Conservation (phyloP, 1,284 basidiomycete genomes). For the Trametes hirsuta region DNA sequence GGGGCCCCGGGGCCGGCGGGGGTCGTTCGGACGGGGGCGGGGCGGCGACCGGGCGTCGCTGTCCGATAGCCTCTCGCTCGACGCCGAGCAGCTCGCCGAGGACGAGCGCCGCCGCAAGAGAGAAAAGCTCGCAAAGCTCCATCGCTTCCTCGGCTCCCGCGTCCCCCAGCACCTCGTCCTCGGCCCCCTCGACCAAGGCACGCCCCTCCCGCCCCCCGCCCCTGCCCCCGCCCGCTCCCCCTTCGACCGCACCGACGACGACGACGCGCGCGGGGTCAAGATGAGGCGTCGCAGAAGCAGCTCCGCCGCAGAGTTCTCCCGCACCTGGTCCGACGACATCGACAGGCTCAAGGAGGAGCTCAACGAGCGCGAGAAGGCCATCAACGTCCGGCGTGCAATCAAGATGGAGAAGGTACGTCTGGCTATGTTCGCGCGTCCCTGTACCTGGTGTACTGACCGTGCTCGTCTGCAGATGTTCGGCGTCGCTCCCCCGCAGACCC, state of each 20-base stretch:
- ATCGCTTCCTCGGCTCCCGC: conserved; percentile 78
- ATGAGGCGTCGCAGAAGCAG: conserved; percentile 57
- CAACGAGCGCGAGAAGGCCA: conserved; percentile 69
- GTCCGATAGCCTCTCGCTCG: conserved; percentile 52
- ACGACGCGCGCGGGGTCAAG: conserved; percentile 42
- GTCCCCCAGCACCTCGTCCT: conserved; percentile 72
- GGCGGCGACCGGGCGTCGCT: conserved; percentile 44
- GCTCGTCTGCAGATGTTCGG: conserved; percentile 66
- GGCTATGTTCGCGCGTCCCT: background rate
- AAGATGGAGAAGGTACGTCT: conserved; percentile 81
- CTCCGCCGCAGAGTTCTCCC: conserved; percentile 50
- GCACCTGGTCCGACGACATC: conserved; percentile 52
- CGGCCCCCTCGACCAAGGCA: conserved; percentile 45
- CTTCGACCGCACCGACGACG: conserved; percentile 25
- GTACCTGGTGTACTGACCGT: background rate
- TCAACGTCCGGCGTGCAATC: conserved; percentile 74
- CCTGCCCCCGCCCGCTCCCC: conserved; percentile 17
- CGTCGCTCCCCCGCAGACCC: conserved; percentile 71
- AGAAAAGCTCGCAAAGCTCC: conserved; percentile 74
- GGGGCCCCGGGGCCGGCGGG: conserved; percentile 27
- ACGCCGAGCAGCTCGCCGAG: conserved; percentile 56
- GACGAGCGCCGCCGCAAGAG: conserved; percentile 67
- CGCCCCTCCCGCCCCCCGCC: conserved; percentile 46
- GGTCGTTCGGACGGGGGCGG: conserved; percentile 23
- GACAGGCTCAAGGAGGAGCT: conserved; percentile 72